Conservation (phyloP, 768 basidiomycete genomes). For the Lyophyllum shimeji region DNA sequence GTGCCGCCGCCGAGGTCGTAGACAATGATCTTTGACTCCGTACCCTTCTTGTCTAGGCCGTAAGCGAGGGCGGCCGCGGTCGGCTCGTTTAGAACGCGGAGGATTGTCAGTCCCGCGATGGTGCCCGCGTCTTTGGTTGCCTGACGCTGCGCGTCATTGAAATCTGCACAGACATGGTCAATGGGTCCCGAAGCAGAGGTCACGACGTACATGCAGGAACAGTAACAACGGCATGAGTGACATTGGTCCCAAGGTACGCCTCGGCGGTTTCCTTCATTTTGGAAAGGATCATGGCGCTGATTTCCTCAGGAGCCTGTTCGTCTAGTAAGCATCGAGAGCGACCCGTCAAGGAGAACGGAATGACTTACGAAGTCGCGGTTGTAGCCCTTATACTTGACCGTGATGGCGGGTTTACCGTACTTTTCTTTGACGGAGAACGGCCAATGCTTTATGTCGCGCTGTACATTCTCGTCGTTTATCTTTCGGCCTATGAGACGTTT, state of each 20-base stretch:
- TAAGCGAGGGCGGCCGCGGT: conserved; percentile 73
- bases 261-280: conserved; percentile 76
- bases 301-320: conserved; percentile 59
- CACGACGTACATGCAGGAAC: conserved; percentile 53
- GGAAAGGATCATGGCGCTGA: conserved; percentile 62
- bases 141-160: conserved; percentile 63
- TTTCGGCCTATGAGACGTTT: conserved; percentile 59
- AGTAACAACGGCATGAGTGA: conserved; percentile 59
- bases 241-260: conserved; percentile 62
- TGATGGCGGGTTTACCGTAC: conserved; percentile 50
- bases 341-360: background rate
- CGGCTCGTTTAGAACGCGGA: conserved; percentile 70
- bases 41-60: conserved; percentile 61
- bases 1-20: conserved; percentile 76
- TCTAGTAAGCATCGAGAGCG: background rate
- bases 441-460: conserved; percentile 50
- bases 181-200: background rate
- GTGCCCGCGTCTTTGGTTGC: conserved; percentile 70
- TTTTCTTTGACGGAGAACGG: conserved; percentile 45
- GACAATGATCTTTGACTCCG: conserved; percentile 61
- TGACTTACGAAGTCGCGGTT: conserved; percentile 51
- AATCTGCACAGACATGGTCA: conserved; percentile 27
- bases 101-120: conserved; percentile 63
- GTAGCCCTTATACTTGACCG: conserved; percentile 55
- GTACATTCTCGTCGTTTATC: conserved; percentile 44